Base-by-base conservation (phyloP, 257 asterid species). In the Petunia secreta region DNA sequence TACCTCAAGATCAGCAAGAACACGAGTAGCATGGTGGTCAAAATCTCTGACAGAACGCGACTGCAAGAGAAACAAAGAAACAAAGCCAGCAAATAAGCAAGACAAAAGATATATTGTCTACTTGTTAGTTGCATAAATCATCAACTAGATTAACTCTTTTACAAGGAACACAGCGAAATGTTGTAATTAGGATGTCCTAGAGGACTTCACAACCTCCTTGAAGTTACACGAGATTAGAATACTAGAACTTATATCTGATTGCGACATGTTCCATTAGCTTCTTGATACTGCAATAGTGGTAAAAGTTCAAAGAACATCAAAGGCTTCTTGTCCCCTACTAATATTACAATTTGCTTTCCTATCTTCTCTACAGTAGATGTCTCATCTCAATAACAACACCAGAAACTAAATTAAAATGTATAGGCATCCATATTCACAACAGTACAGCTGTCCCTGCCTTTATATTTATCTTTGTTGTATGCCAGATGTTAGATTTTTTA, bases 1-100 rank as follows among this genome's bases (percentile, higher is more conserved):
- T 90, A 94, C 98, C 98, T 91, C 97, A 80, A 81, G 91, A 77
- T 91, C 88, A 64, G 92, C 98, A 53, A 91, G 87, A 83, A 91
- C 59, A 57, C 98, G 89, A 69, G 98, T 93, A 84, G 95, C 94
- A 87, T 83, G 82, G 78, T 89, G 88, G 76, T 94, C 98, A 54
- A 93, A 94, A 84, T 93, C 97, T 83, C 98, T 87, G 66, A 93
- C 90, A 58, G 92, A 79, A 74, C 88, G 83, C 41, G 98, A 87
- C 98, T 94, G 86, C 80, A 80, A 65, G 43, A 78, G 75, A 67
- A 55, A 25, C 55, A 10, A 48, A 75, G 50, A 57, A 50, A 38
- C 78, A 8, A 69, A 7, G 25, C 63, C 79, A 55, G 37, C 58
- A 62, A 63, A 65, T 39, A 46, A 78, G 63, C 75, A 10, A 48